These are phyloP conservation scores for Aureobasidium sp. DNA, from an alignment of 2,329 filamentous ascomycete genomes.

Conservation along the genomic window DNA sequence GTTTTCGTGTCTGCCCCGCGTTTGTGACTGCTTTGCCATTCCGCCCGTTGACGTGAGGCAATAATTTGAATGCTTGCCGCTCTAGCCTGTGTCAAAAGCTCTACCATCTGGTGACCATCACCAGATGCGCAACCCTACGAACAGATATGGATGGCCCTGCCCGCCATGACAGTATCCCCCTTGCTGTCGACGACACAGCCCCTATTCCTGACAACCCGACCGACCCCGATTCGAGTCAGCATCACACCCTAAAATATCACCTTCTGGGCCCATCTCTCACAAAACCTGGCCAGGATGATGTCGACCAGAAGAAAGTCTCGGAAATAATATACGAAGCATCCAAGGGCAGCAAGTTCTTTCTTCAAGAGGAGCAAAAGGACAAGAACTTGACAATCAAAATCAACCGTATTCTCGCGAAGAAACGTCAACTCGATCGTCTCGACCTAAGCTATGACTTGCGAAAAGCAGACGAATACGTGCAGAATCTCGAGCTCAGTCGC, in stretches of 20 bases:
- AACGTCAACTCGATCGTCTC: conserved; percentile 63
- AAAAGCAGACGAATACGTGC: conserved; percentile 71
- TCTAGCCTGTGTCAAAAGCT: not conserved
- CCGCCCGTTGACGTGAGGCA: not conserved
- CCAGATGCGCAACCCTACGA: not conserved
- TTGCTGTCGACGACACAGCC: not conserved
- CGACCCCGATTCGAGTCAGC: conserved; percentile 27
- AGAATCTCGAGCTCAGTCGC: conserved; percentile 66
- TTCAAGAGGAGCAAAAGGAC: conserved; percentile 77
- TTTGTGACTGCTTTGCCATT: not conserved
- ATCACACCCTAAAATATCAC: conserved; percentile 75
- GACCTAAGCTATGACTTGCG: conserved; percentile 67
- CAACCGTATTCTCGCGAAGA: conserved; percentile 65
- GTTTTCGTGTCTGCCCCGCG: not conserved
- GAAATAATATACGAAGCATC: conserved; percentile 96
- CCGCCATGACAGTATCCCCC: conserved; percentile 5
- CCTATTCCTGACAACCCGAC: not conserved
- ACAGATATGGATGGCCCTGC: conserved; percentile 13
- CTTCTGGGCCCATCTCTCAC: conserved; percentile 84
- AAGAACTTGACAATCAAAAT: conserved; percentile 80
- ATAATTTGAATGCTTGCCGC: not conserved
- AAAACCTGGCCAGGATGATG: conserved; percentile 84
- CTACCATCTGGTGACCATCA: conserved; percentile 13
- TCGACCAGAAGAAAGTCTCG: conserved; percentile 91
- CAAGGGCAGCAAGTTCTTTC: conserved; percentile 94